Evolutionary conservation across 495 filamentous ascomycete genomes (phyloP).

Genomic region (Hamigera avellanea): DNA sequence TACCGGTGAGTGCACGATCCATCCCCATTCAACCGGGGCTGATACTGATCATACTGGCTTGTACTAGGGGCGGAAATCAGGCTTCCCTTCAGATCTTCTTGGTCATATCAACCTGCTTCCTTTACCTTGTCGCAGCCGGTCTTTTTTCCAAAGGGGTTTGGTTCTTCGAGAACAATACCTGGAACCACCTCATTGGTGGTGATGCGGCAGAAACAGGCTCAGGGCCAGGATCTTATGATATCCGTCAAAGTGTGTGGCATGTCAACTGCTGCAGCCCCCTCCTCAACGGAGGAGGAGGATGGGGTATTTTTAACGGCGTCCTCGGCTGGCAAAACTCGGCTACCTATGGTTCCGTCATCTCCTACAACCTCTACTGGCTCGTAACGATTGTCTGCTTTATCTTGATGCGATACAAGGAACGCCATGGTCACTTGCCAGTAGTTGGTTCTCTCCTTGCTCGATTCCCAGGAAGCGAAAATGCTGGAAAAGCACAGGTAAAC

Average conservation of each 20-base stretch:
- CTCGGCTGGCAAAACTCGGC: conserved; percentile 71
- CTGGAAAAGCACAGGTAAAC: neutral
- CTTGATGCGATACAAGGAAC: conserved; percentile 54
- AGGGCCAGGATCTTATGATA: conserved; percentile 73
- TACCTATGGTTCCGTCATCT: conserved; percentile 59
- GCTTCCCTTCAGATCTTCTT: conserved; percentile 59
- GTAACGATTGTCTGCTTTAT: conserved; percentile 49
- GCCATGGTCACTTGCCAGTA: conserved; percentile 49
- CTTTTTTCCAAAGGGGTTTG: conserved; percentile 61
- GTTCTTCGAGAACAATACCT: conserved; percentile 43
- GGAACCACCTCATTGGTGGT: conserved; percentile 50
- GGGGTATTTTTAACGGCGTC: conserved; percentile 70
- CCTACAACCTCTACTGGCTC: conserved; percentile 54
- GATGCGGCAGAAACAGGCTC: conserved; percentile 57
- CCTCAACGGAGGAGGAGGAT: conserved; percentile 50
- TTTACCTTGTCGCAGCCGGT: conserved; percentile 66
- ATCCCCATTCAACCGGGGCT: neutral
- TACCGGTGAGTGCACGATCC: conserved; percentile 47
- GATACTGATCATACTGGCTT: neutral
- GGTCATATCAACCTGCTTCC: conserved; percentile 58
- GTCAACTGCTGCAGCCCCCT: conserved; percentile 67
- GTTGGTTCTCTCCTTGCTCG: neutral
- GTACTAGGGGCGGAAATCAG: conserved; percentile 37
- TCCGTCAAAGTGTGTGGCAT: conserved; percentile 70
- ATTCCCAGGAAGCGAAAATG: neutral